Evolutionary conservation across 1,284 basidiomycete species (phyloP).

Genomic region (Pseudozyma sp.): DNA sequence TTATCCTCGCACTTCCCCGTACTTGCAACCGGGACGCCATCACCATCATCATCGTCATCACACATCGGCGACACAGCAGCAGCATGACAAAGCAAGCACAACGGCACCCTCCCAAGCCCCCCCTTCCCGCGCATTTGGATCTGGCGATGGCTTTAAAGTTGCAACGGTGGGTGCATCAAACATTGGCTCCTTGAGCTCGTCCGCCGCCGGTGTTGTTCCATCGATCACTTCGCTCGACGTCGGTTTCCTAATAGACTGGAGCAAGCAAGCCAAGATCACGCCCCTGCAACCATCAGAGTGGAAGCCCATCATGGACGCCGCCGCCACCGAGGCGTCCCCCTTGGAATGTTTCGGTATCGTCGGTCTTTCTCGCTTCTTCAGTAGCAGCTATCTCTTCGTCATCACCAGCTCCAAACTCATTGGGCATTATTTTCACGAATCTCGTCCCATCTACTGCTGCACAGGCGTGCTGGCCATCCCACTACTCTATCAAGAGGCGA

Average conservation of each 20-base stretch:
- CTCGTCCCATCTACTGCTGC: conserved; percentile 54
- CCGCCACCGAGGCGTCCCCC: conserved; percentile 10
- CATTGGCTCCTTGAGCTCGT: conserved; percentile 7
- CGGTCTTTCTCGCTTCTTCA: conserved; percentile 54
- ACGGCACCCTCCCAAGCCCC: conserved; percentile 5
- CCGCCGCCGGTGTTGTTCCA: conserved; percentile 9
- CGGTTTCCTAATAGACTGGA: conserved; percentile 47
- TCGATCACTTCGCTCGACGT: conserved; percentile 33
- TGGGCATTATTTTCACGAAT: conserved; percentile 55
- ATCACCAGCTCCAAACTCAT: conserved; percentile 53
- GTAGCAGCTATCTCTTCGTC: conserved; percentile 59
- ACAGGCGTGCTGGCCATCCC: conserved; percentile 57
- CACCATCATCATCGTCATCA: conserved; percentile 16
- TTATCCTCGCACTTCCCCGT: conserved; percentile 31
- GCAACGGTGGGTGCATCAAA: conserved; percentile 32
- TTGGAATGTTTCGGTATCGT: conserved; percentile 51
- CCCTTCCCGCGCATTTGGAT: conserved; percentile 20
- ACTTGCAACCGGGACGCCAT: conserved; percentile 10
- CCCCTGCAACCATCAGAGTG: conserved; percentile 25
- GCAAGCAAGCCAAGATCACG: conserved; percentile 32
- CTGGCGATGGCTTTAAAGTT: conserved; percentile 45
- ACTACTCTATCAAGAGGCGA: conserved; percentile 40
- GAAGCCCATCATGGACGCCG: conserved; percentile 15
- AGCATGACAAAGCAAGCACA: conserved; percentile 21
- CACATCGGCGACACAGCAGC: neutral